These are phyloP conservation scores for Suzukiozyma palmioleophila DNA, from an alignment of 1,139 yeast genomes.

Conservation along the genomic window DNA sequence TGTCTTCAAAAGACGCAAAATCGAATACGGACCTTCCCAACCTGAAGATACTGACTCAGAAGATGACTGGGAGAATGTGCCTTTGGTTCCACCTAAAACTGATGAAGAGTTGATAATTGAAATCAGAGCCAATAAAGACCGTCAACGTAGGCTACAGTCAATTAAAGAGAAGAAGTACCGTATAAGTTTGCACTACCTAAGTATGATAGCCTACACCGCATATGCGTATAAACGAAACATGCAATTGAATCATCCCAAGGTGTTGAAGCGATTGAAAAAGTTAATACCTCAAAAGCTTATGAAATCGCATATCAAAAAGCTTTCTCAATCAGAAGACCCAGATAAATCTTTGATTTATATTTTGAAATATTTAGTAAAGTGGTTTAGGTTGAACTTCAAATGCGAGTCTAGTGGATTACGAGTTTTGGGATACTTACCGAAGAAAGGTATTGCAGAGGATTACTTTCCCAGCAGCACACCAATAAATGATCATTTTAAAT, in stretches of 20 bases:
- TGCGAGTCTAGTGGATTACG: constrained; percentile 31
- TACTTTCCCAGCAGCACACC: constrained; percentile 21
- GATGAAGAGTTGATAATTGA: constrained; percentile 2
- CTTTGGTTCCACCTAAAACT: constrained; percentile 5
- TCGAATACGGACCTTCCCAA: constrained; percentile 3
- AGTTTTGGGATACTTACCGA: constrained; percentile 28
- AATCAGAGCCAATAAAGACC: constrained; percentile 3
- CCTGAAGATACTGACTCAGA: constrained; percentile 8
- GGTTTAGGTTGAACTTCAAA: constrained; percentile 35
- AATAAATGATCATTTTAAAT: constrained; percentile 14
- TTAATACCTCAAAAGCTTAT: constrained; percentile 22
- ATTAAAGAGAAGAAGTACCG: constrained; percentile 11
- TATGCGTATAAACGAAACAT: constrained; percentile 23
- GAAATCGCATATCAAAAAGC: constrained; percentile 16
- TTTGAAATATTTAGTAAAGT: constrained; percentile 31
- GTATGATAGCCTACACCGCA: constrained; percentile 22
- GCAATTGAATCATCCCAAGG: constrained; percentile 16
- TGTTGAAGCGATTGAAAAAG: constrained; percentile 22
- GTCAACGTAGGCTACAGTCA: constrained; percentile 7
- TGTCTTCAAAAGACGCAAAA: constrained; percentile 1
- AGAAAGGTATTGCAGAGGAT: constrained; percentile 8
- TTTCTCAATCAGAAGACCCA: constrained; percentile 11
- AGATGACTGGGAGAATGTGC: constrained; percentile 22
- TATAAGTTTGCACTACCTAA: constrained; percentile 20
- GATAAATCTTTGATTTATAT: constrained; percentile 28